These are phyloP conservation scores for Talaromyces piceae DNA, from an alignment of 2,329 filamentous ascomycete genomes.

Conservation along the genomic window DNA sequence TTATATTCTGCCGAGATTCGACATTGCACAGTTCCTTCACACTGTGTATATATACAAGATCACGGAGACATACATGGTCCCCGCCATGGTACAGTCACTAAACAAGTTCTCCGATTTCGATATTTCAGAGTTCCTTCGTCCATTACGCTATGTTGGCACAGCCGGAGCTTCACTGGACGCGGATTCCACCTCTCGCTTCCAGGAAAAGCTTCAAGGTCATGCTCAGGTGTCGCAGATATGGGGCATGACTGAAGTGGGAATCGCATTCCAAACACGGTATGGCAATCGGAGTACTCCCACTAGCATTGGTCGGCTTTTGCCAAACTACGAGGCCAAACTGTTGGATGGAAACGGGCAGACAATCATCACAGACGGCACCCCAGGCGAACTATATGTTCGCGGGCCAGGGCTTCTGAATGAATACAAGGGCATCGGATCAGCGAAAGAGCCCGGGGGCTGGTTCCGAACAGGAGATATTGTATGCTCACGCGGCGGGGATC, in stretches of 20 bases:
- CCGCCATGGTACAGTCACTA: constrained; percentile 37
- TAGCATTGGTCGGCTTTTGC: constrained; percentile 41
- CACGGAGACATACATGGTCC: constrained; percentile 43
- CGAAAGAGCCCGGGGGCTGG: constrained; percentile 33
- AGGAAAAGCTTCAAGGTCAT: constrained; percentile 32
- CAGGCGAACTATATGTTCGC: constrained; percentile 38
- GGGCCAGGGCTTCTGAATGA: constrained; percentile 28
- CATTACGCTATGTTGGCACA: constrained; percentile 38
- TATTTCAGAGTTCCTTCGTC: constrained; percentile 26
- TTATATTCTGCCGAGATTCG: constrained; percentile 43
- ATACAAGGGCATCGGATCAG: constrained; percentile 31
- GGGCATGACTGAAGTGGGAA: constrained; percentile 50
- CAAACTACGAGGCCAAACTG: constrained; percentile 34
- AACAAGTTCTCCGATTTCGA: constrained; percentile 22
- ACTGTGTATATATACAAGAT: constrained; percentile 37
- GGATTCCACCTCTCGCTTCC: constrained; percentile 33
- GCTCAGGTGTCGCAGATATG: constrained; percentile 43
- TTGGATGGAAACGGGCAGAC: constrained; percentile 25
- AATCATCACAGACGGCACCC: constrained; percentile 21
- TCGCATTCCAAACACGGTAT: constrained; percentile 34
- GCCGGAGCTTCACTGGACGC: constrained; percentile 45
- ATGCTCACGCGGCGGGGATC: constrained; percentile 27
- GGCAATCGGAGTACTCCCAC: constrained; percentile 35
- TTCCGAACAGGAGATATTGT: constrained; percentile 40
- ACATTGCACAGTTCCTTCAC: constrained; percentile 33